Conservation (phyloP, 257 asterid species). For the Capsicum pubescens region DNA sequence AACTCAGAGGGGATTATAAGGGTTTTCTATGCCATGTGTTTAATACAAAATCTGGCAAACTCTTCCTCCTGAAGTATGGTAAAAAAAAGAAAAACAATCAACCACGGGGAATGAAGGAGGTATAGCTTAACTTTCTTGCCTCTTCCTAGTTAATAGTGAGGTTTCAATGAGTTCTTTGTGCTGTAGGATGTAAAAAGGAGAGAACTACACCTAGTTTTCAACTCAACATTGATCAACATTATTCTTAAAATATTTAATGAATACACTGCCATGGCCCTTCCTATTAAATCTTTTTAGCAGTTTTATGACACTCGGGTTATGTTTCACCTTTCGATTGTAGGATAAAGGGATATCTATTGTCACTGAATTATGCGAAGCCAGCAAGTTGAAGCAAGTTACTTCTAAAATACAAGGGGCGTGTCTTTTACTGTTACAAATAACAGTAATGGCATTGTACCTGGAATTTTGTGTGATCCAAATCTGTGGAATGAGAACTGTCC, state of each 20-base stretch:
- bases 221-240: not conserved
- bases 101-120: not conserved
- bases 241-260: not conserved
- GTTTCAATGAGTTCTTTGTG: not conserved
- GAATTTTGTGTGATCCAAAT: conserved; percentile 91
- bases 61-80: not conserved
- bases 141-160: not conserved
- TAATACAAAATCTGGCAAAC: not conserved
- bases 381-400: conserved; percentile 59
- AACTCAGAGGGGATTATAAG: no score
- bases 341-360: conserved; percentile 80
- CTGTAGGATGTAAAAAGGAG: conserved; percentile 6
- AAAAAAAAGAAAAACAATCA: not conserved
- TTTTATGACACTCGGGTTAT: not conserved
- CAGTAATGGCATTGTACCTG: conserved; percentile 79
- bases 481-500: conserved; percentile 89
- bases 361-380: conserved; percentile 81
- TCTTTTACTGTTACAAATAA: conserved; percentile 66
- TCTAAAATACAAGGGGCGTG: conserved; percentile 63
- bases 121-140: conserved; percentile 1
- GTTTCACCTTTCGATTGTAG: conserved; percentile 43
- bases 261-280: not conserved
- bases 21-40: no score
- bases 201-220: not conserved
- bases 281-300: not conserved